phyloP scores from a whole-genome alignment of 1,284 basidiomycete genomes.

The Exobasidium rhododendri region DNA sequence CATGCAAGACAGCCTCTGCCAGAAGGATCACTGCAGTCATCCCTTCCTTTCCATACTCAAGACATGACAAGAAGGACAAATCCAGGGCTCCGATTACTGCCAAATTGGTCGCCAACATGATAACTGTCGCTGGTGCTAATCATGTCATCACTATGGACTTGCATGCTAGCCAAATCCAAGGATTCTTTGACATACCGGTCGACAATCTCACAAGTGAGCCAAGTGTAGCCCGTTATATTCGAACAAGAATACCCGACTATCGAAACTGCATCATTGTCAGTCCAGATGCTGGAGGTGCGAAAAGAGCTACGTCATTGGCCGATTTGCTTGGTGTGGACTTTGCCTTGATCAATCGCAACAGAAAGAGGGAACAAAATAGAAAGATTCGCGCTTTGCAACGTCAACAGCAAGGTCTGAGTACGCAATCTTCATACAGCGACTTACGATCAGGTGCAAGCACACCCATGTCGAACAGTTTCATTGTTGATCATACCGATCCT shows the following conservation, averaged over 20 bases:
- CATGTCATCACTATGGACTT: constrained; percentile 99
- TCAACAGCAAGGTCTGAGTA: constrained; percentile 25
- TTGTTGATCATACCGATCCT: constrained; percentile 25
- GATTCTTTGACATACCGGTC: constrained; percentile 98
- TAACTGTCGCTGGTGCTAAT: constrained; percentile 92
- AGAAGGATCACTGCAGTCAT: constrained; percentile 96
- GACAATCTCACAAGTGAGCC: constrained; percentile 66
- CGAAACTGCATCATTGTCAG: constrained; percentile 85
- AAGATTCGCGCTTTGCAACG: constrained; percentile 35
- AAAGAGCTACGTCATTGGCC: constrained; percentile 92
- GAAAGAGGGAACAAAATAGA: constrained; percentile 46
- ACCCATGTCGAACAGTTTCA: constrained; percentile 37
- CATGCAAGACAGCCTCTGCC: constrained; percentile 95
- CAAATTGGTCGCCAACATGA: constrained; percentile 96
- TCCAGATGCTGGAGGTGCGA: constrained; percentile 96
- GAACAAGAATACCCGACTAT: constrained; percentile 81
- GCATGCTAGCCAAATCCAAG: constrained; percentile 97
- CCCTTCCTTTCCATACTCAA: constrained; percentile 92
- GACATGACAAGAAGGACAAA: constrained; percentile 98
- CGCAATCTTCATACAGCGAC: constrained; percentile 30
- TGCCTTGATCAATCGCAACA: constrained; percentile 89
- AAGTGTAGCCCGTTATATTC: constrained; percentile 63
- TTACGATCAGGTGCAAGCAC: constrained; percentile 36
- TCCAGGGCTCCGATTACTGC: constrained; percentile 94
- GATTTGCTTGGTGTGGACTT: constrained; percentile 95